phyloP scores from a whole-genome alignment of 2,329 filamentous ascomycete species.

The Colletotrichum cuscutae region DNA sequence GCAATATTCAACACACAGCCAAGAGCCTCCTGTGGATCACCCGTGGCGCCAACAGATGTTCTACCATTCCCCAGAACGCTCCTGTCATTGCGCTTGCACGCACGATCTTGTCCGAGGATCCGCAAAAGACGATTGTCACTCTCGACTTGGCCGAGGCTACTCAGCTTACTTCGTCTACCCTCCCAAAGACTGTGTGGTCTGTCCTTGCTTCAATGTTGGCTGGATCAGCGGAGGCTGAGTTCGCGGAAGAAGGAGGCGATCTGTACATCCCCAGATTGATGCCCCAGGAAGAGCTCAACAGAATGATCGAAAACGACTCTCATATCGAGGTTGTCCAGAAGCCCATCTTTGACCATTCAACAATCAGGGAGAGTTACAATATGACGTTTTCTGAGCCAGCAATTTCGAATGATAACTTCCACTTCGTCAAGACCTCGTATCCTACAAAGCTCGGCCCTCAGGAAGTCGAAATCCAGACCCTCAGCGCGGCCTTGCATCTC shows the following conservation, averaged over 20 bases:
- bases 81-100: conserved; percentile 58
- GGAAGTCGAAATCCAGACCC: conserved; percentile 54
- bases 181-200: conserved; percentile 39
- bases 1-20: conserved; percentile 48
- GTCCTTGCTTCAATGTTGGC: conserved; percentile 36
- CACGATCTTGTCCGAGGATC: conserved; percentile 61
- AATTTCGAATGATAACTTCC: conserved; percentile 38
- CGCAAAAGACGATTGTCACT: conserved; percentile 52
- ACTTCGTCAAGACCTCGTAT: conserved; percentile 37
- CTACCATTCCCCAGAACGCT: conserved; percentile 47
- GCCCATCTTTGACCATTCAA: not conserved
- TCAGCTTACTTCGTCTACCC: conserved; percentile 36
- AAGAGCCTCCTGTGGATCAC: conserved; percentile 61
- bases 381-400: conserved; percentile 42
- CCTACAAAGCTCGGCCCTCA: conserved; percentile 38
- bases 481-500: conserved; percentile 46
- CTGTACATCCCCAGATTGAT: conserved; percentile 58
- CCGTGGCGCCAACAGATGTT: conserved; percentile 50
- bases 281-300: conserved; percentile 53
- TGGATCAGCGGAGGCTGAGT: conserved; percentile 53
- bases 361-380: conserved; percentile 8
- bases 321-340: not conserved
- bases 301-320: conserved; percentile 50
- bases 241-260: conserved; percentile 48
- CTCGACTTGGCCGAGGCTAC: conserved; percentile 51